phyloP scores from a whole-genome alignment of 2,329 filamentous ascomycete genomes.

The Thermothelomyces thermophilus region DNA sequence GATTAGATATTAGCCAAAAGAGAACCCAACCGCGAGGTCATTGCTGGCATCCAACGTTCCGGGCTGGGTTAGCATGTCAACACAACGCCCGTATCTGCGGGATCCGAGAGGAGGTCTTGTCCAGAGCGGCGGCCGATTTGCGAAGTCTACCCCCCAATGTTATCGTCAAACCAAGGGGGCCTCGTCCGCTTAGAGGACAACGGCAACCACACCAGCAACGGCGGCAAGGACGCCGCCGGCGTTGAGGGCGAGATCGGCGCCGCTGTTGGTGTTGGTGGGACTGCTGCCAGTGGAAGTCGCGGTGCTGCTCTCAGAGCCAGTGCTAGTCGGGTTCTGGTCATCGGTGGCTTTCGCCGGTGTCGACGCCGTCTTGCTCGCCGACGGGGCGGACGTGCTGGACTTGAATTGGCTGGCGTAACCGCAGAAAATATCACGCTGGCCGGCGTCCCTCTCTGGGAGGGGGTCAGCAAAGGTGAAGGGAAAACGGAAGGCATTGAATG shows the following conservation, averaged over 20 bases:
- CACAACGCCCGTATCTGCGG: too few relatives aligned
- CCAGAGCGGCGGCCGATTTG: too few relatives aligned
- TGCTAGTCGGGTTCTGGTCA: slow-evolving; percentile 18
- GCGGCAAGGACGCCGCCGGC: slow-evolving; percentile 29
- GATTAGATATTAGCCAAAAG: too few relatives aligned
- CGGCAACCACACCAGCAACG: slow-evolving; percentile 29
- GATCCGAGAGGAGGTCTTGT: too few relatives aligned
- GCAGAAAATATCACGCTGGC: slow-evolving; percentile 41
- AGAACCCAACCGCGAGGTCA: too few relatives aligned
- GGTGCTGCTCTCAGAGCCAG: slow-evolving; percentile 16
- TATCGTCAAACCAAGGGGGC: too few relatives aligned
- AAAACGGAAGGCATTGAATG: neutral
- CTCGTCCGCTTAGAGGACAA: slow-evolving; percentile 23
- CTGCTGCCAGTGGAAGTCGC: slow-evolving; percentile 14
- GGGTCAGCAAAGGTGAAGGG: neutral
- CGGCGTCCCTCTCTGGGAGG: slow-evolving; percentile 25
- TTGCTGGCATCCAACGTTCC: too few relatives aligned
- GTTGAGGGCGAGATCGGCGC: slow-evolving; percentile 26
- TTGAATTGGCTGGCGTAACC: slow-evolving; percentile 39
- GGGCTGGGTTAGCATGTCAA: too few relatives aligned
- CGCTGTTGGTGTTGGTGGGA: slow-evolving; percentile 20
- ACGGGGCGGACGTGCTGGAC: slow-evolving; percentile 24
- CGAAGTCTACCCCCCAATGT: too few relatives aligned
- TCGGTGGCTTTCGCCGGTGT: neutral
- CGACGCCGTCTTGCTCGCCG: slow-evolving; percentile 21